These are phyloP conservation scores for Chlorencoelia australis DNA, from an alignment of 2,329 filamentous ascomycete genomes.

Conservation along the genomic window DNA sequence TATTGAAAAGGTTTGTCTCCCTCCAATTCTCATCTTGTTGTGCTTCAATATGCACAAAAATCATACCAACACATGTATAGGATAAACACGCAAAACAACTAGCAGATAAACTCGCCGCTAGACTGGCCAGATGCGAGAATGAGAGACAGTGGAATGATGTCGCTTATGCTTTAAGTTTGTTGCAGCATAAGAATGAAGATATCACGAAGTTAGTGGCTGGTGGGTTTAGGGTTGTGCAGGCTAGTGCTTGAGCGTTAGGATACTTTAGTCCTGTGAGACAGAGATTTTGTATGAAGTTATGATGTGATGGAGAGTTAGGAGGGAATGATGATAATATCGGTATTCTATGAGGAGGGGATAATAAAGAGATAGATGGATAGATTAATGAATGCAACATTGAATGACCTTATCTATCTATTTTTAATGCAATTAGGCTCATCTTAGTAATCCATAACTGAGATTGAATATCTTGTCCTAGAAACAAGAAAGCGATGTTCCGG, in stretches of 20 bases:
- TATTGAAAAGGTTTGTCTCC: constrained; percentile 74
- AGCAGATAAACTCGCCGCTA: constrained; percentile 81
- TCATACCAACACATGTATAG: constrained; percentile 35
- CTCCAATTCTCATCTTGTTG: background rate
- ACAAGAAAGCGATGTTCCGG: too few species aligned
- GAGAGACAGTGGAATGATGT: constrained; percentile 98
- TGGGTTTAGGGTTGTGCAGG: constrained; percentile 64
- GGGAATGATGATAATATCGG: background rate
- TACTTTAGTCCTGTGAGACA: too few species aligned
- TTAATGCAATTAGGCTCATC: too few species aligned
- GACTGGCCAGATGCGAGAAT: constrained; percentile 75
- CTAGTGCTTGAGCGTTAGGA: constrained; percentile 48
- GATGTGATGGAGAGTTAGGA: background rate
- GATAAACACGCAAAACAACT: constrained; percentile 96
- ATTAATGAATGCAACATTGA: too few species aligned
- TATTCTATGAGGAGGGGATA: too few species aligned
- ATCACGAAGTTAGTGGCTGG: constrained; percentile 67
- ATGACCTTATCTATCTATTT: too few species aligned
- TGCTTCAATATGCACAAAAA: background rate
- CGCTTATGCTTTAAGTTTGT: constrained; percentile 75
- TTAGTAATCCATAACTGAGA: too few species aligned
- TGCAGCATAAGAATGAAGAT: constrained; percentile 91
- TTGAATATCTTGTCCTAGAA: too few species aligned
- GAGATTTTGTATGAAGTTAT: background rate
- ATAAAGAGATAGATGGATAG: too few species aligned